These are phyloP conservation scores for Hammondia hammondi DNA, from an alignment of 169 alveolate species.

Conservation along the genomic window DNA sequence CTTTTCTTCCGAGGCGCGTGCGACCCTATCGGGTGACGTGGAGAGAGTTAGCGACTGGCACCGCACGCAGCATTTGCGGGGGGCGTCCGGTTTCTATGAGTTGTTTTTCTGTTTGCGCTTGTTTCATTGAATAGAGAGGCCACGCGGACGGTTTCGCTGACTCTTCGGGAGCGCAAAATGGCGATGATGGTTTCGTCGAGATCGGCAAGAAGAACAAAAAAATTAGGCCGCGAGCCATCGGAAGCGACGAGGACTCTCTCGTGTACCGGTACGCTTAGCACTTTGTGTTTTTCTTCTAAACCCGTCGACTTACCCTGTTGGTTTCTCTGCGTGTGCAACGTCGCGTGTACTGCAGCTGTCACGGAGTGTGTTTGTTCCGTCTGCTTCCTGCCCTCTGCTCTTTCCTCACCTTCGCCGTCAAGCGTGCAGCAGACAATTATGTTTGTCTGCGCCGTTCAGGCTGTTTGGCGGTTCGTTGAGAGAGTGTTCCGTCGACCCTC, in stretches of 20 bases:
- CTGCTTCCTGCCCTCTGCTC: not conserved
- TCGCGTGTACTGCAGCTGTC: not conserved
- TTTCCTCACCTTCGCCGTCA: not conserved
- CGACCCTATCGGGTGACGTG: no score
- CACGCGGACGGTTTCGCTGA: no score
- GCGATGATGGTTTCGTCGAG: slow-evolving; percentile 1
- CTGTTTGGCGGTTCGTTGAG: not conserved
- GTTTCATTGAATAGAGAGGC: no score
- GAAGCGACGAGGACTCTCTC: slow-evolving; percentile 8
- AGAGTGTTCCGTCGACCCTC: slow-evolving; percentile 9
- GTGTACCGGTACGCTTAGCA: not conserved
- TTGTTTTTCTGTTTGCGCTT: no score
- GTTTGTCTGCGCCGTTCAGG: not conserved
- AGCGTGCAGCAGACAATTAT: not conserved
- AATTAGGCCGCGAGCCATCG: not conserved
- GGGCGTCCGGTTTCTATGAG: no score
- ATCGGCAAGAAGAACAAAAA: slow-evolving; percentile 3
- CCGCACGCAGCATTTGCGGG: no score
- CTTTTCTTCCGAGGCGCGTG: no score
- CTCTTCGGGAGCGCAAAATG: not conserved
- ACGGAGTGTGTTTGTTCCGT: not conserved
- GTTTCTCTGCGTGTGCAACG: no score
- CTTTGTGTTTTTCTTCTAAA: no score
- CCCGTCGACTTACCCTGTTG: not conserved
- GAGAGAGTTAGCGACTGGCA: no score